A percentile compares a stretch with the other conserved stretches of the same genome.
phyloP scores from a whole-genome alignment of 169 alveolate species.

The Cryptosporidium viatorum region DNA sequence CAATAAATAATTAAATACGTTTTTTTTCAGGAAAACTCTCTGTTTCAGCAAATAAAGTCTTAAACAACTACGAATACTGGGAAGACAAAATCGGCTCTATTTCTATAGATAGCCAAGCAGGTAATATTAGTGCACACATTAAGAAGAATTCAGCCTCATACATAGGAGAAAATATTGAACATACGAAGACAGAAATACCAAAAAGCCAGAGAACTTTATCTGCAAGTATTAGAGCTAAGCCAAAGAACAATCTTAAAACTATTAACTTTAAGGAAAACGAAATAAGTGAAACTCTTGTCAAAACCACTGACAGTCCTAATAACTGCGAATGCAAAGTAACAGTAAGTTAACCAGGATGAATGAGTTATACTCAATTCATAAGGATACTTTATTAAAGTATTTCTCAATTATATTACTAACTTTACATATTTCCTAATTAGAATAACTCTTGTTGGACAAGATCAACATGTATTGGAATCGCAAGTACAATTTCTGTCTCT shows the following conservation, averaged over 20 bases:
- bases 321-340: slow-evolving; percentile 39
- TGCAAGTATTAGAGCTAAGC: neutral
- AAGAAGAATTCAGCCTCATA: neutral
- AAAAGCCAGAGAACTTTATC: neutral
- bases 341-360: slow-evolving; percentile 23
- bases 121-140: neutral
- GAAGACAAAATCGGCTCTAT: slow-evolving; percentile 2
- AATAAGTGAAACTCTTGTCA: neutral
- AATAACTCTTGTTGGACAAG: slow-evolving; percentile 39
- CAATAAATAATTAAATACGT: neutral
- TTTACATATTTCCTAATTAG: neutral
- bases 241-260: neutral
- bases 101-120: slow-evolving; percentile 41
- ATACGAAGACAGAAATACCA: neutral
- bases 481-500: slow-evolving; percentile 36
- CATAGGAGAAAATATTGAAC: neutral
- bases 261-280: neutral
- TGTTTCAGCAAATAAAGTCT: slow-evolving; percentile 11
- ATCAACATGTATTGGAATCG: slow-evolving; percentile 53
- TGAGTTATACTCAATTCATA: neutral
- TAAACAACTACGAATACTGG: slow-evolving; percentile 47
- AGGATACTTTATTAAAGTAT: neutral
- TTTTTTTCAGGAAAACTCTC: neutral
- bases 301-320: neutral
- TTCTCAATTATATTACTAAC: neutral